Base-by-base conservation (phyloP, 2,329 filamentous ascomycete species). In the Aspergillus clavatus region DNA sequence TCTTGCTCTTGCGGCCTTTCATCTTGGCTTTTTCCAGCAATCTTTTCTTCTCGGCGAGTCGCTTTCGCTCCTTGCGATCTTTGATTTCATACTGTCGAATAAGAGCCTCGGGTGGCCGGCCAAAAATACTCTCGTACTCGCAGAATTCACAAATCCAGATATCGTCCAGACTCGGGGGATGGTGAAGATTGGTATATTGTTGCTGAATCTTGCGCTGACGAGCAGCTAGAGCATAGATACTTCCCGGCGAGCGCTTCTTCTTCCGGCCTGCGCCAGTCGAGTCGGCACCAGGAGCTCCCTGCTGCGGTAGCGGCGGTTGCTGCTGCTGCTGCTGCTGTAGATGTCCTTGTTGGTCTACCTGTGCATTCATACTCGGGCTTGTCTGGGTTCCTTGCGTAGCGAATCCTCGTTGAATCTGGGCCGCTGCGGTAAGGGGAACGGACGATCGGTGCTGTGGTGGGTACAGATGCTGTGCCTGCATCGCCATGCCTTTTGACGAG, bases 71-170 rank as follows among this genome's bases (percentile, higher is more conserved):
- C 48, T 86, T 85, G 27, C 89, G 83, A 62, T 96, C 93, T 66
- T 95, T 96, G 63, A 91, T 87, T 70, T 98, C 93, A 62, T 97
- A 98, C 51, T 89, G 83, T 31, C 87, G 81, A 52, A 97, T 94
- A 43, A 98, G 72, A 40, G 89, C 89, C 57, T 81, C 79, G 0
- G 93, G 93, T 2, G 87, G 87, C 42, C 78, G 78, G n/a, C 91
- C 91, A 64, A 95, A 97, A 40, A 98, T 96, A 42, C 82, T 82
- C 69, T 97, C 91, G 63, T 96, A 98, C 67, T 98, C 93, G 73
- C 93, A 98, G 65, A 97, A 97, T 61, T 96, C 88, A 70, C 93
- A 98, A 38, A 97, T 89, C 87, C 90, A 97, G 40, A 89, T 79
- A 50, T 95, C 87, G 53, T 88, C 85, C 1, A 72, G 65, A 14